Base-by-base conservation (phyloP, 352 stramenopile species). In the Pythium brassicae region DNA sequence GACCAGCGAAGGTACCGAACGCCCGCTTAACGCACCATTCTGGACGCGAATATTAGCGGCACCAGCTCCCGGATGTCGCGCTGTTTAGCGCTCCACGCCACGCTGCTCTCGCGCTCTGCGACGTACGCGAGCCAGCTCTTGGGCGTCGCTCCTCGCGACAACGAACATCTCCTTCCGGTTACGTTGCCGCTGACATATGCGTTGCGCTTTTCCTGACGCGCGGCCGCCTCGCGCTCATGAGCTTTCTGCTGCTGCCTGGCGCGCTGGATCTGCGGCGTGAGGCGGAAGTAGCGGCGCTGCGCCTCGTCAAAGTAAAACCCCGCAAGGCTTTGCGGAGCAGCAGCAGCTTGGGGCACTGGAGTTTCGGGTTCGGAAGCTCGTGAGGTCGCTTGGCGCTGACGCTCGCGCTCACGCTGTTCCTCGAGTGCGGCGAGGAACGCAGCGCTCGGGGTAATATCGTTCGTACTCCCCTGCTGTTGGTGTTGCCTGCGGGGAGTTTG, bases 291-390 rank as follows among this genome's bases (percentile, higher is more conserved):
- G n/a, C 71, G 63, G 7, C 55, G 42, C 48, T 72, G 78, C 17
- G 26, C 49, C 39, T 83, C 66, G 48, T 89, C 79, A 52, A 74
- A 89, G 59, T 82, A 80, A 45, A 85, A 89, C 10, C 79, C 79
- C 27, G 71, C 60, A 8, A 89, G 61, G 20, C 12, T 15, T 51
- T 23, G 47, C 53, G 47, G 8, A 32, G 25, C 27, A 49, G 39
- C 9, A 7, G 20, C 4, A 50, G 29, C 29, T 35, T 35, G 29
- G 29, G 29, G 9, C 29, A 35, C 29, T 35, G 29, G 9, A 4
- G 29, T 9, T 35, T 35, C 29, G 29, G 29, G 29, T 35, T 35
- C 29, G 9, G 48, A 8, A 50, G 47, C 6, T 56, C 19, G n/a
- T 26, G 27, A 8, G 17, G 7, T 19, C 22, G 47, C 47, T 25